Conservation (phyloP, 148 eudicot genomes). For the Chenopodium suecicum region DNA sequence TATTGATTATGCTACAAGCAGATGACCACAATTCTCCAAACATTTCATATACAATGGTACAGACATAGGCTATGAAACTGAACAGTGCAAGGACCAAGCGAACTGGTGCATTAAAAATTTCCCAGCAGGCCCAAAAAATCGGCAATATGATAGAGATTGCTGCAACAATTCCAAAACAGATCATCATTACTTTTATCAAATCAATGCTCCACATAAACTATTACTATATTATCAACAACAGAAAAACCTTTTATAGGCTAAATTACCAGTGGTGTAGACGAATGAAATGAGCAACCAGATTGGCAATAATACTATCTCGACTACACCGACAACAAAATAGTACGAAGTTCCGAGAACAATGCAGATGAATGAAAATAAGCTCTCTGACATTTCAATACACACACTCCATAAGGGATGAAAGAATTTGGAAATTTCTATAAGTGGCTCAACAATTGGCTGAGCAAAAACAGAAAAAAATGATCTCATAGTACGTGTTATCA, state of each 20-base stretch:
- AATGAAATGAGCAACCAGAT: conserved; percentile 61
- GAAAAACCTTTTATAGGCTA: conserved; percentile 2
- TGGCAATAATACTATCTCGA: conserved; percentile 64
- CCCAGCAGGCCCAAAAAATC: conserved; percentile 67
- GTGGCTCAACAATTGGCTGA: conserved; percentile 77
- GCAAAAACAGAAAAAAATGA: conserved; percentile 70
- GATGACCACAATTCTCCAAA: conserved; percentile 53
- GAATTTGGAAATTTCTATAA: conserved; percentile 44
- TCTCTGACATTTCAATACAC: conserved; percentile 39
- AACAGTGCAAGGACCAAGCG: conserved; percentile 59
- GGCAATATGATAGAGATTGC: conserved; percentile 63
- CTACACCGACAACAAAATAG: conserved; percentile 45
- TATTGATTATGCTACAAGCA: conserved; percentile 44
- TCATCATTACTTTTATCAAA: not conserved
- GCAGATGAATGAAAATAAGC: conserved; percentile 50
- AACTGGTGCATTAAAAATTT: conserved; percentile 71
- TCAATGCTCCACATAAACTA: conserved; percentile 6
- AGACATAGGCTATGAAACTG: conserved; percentile 41
- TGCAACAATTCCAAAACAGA: conserved; percentile 39
- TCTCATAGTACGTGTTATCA: conserved; percentile 57
- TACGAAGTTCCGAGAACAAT: conserved; percentile 47
- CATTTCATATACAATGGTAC: conserved; percentile 38
- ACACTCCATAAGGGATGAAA: conserved; percentile 66
- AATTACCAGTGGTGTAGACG: conserved; percentile 71
- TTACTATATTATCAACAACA: not conserved